phyloP scores from a whole-genome alignment of 805 yeast genomes.

The Maudiozyma barnettii region DNA sequence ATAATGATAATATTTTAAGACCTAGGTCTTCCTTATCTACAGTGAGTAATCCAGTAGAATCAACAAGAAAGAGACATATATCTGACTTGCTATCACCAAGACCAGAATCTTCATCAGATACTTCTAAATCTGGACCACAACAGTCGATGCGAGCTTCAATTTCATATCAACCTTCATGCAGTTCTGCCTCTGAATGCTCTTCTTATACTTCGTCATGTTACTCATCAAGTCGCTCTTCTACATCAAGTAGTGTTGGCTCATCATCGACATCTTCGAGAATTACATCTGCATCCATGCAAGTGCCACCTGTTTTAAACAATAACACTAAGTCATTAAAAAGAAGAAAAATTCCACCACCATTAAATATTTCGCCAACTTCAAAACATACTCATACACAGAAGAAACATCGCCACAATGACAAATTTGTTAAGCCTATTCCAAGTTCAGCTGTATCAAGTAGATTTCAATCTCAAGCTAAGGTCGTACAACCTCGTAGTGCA shows the following conservation, averaged over 20 bases:
- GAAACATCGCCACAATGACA: not conserved
- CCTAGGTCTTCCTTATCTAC: not conserved
- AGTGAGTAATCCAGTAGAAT: not conserved
- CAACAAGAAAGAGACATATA: not conserved
- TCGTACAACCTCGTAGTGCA: constrained; percentile 13
- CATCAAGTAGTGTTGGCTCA: not conserved
- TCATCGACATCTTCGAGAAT: constrained; percentile 2
- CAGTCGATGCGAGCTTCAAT: not conserved
- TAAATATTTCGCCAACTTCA: constrained; percentile 7
- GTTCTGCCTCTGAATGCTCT: not conserved
- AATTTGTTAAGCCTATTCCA: not conserved
- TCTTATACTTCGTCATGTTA: not conserved
- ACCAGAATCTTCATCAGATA: not conserved
- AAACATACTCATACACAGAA: not conserved
- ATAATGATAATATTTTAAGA: not conserved
- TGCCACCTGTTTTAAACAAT: not conserved
- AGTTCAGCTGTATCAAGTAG: not conserved
- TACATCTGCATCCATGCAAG: not conserved
- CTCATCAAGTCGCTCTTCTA: not conserved
- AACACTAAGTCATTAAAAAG: constrained; percentile 19
- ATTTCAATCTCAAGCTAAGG: not conserved
- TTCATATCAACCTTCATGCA: not conserved
- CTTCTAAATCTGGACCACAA: not conserved
- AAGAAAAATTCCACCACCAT: constrained; percentile 21
- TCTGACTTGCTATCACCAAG: not conserved